Conservation (phyloP, 495 filamentous ascomycete species). For the Penicillium maclennaniae region DNA sequence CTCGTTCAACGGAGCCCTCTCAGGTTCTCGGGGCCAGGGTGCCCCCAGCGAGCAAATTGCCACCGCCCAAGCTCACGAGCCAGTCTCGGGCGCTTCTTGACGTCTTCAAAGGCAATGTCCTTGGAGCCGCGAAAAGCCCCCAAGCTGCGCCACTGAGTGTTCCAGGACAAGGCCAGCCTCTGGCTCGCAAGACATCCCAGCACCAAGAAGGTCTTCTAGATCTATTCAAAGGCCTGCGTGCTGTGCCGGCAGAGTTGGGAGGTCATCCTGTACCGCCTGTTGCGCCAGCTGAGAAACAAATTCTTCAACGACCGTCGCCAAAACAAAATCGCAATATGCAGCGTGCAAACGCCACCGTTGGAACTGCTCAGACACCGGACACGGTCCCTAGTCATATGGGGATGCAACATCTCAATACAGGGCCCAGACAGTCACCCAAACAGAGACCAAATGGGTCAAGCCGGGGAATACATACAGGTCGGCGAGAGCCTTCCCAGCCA, state of each 20-base stretch:
- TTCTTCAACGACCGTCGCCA: slow-evolving; percentile 34
- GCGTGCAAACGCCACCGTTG: slow-evolving; percentile 8
- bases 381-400: slow-evolving; percentile 52
- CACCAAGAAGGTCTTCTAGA: slow-evolving; percentile 40
- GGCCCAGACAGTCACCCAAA: slow-evolving; percentile 22
- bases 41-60: slow-evolving; percentile 55
- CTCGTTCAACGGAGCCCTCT: slow-evolving; percentile 35
- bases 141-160: slow-evolving; percentile 29
- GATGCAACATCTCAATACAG: slow-evolving; percentile 45
- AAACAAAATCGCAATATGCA: slow-evolving; percentile 16
- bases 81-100: slow-evolving; percentile 63
- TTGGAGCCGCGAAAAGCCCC: slow-evolving; percentile 30
- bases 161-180: slow-evolving; percentile 13
- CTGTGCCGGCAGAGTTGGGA: slow-evolving; percentile 34
- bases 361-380: slow-evolving; percentile 30
- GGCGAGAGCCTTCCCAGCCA: slow-evolving; percentile 15
- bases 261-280: slow-evolving; percentile 25
- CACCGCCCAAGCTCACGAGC: slow-evolving; percentile 57
- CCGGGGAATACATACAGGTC: slow-evolving; percentile 20
- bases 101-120: slow-evolving; percentile 53
- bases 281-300: slow-evolving; percentile 25
- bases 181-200: slow-evolving; percentile 30
- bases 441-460: slow-evolving; percentile 19
- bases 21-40: slow-evolving; percentile 44
- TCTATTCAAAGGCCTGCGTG: slow-evolving; percentile 31